These are phyloP conservation scores for Cutaneotrichosporon sp. DNA, from an alignment of 1,284 basidiomycete genomes.

Conservation along the genomic window DNA sequence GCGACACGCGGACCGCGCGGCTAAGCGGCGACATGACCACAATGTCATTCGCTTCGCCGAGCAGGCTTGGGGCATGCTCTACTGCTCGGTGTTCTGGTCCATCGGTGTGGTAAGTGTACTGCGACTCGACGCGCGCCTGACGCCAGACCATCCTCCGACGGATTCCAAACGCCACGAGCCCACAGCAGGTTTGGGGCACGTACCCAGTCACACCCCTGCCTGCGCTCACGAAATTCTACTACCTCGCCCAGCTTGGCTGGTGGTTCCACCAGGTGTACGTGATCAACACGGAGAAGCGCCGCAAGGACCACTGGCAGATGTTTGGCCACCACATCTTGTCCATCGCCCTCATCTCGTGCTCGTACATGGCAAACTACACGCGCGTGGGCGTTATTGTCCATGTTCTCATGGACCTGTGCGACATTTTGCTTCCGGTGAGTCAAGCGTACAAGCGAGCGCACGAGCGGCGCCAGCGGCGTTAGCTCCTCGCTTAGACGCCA, in stretches of 20 bases:
- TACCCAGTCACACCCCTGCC: constrained; percentile 80
- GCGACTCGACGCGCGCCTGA: not conserved
- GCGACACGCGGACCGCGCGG: constrained; percentile 3
- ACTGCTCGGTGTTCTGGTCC: constrained; percentile 68
- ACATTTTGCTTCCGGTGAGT: constrained; percentile 84
- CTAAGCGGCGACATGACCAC: constrained; percentile 51
- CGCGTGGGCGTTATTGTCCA: constrained; percentile 82
- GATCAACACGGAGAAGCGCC: constrained; percentile 83
- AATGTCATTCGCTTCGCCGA: constrained; percentile 83
- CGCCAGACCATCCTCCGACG: constrained; percentile 69
- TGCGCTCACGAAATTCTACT: constrained; percentile 79
- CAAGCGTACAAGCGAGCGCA: too few species aligned
- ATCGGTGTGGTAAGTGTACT: constrained; percentile 70
- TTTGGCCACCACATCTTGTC: constrained; percentile 92
- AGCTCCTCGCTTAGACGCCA: too few species aligned
- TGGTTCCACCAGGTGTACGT: constrained; percentile 89
- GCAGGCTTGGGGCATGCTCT: constrained; percentile 84
- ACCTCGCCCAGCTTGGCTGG: constrained; percentile 85
- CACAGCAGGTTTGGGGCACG: constrained; percentile 66
- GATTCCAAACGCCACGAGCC: constrained; percentile 66
- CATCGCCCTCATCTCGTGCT: constrained; percentile 66
- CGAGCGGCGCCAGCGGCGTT: too few species aligned
- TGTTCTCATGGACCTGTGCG: constrained; percentile 87
- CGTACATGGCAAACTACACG: constrained; percentile 79
- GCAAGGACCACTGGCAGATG: constrained; percentile 95